Evolutionary conservation across 352 stramenopile species (phyloP), one percentile per base, ranked within the genome.

Genomic region (Globisporangium sylvaticum): DNA sequence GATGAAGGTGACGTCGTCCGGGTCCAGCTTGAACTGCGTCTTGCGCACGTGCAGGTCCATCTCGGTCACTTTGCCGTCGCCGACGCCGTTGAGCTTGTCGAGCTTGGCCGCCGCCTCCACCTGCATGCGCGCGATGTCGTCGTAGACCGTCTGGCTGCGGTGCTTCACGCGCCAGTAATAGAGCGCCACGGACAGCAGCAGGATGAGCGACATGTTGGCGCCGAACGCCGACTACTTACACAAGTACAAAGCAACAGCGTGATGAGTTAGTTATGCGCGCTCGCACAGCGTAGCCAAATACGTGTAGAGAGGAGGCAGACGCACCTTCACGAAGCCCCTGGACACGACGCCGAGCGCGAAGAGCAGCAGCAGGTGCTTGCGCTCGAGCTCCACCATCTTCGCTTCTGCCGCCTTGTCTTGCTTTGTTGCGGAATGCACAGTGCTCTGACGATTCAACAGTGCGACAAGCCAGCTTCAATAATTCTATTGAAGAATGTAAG

Each of bases 301-400:
- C 6, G 29, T 32, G 29, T 32, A 32, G 29, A 7, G 3, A 32
- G 29, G 8, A 32, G 4, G 15, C 24, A 3, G 9, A 14, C 66
- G 42, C 56, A 90, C 83, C 83, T 90, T 91, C 57, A 91, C 75
- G 64, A 92, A 66, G 10, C 81, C 75, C 60, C 83, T 81, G 32
- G 83, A 80, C 22, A 86, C 75, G 61, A 91, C 67, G 56, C 84
- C 83, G 62, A 86, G 79, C 50, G 87, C 62, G 66, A 91, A 89
- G 58, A 92, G 79, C 58, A 92, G 80, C 73, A 92, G 72, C 68
- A 92, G 67, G 65, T 91, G 83, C 67, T 86, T 81, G 42, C 74
- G 83, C 58, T 83, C 74, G 63, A 89, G 78, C 66, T 78, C 70
- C 74, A 31, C 53, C 53, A 59, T 59, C 27, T 57, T 57, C 46